Evolutionary conservation across 2,329 filamentous ascomycete genomes (phyloP).

Genomic region (Rutstroemia sydowiana): DNA sequence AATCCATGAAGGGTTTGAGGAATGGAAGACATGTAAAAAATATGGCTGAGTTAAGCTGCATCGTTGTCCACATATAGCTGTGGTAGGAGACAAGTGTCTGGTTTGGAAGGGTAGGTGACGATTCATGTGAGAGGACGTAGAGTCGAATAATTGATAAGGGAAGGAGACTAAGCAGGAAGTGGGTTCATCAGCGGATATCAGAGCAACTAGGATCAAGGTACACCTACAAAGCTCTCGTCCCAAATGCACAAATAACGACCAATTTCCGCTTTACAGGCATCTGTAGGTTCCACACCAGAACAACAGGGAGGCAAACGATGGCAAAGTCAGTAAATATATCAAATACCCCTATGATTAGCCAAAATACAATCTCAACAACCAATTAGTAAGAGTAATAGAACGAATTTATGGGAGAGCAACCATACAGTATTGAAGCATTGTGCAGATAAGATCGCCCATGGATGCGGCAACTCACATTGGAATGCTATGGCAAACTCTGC

Average conservation of each 20-base stretch:
- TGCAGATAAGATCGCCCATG: conserved; percentile 20
- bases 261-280: conserved; percentile 32
- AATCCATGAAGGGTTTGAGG: conserved; percentile 20
- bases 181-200: neutral
- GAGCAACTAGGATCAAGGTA: neutral
- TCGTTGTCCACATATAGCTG: conserved; percentile 15
- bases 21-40: conserved; percentile 18
- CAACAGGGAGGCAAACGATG: conserved; percentile 39
- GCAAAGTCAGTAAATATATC: conserved; percentile 41
- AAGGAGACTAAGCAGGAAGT: conserved; percentile 27
- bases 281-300: conserved; percentile 40
- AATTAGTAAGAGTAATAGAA: neutral
- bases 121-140: conserved; percentile 11
- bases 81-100: conserved; percentile 15
- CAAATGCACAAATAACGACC: conserved; percentile 17
- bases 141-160: conserved; percentile 24
- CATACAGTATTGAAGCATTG: conserved; percentile 21
- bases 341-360: conserved; percentile 42
- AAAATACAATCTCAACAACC: conserved; percentile 28
- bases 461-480: conserved; percentile 24
- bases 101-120: conserved; percentile 6
- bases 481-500: conserved; percentile 14
- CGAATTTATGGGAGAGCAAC: neutral
- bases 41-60: conserved; percentile 19
- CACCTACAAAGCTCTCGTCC: conserved; percentile 30